A percentile compares a stretch with the other conserved stretches of the same genome.
phyloP scores from a whole-genome alignment of 805 yeast species.

The Nakazawaea anatomiae region DNA sequence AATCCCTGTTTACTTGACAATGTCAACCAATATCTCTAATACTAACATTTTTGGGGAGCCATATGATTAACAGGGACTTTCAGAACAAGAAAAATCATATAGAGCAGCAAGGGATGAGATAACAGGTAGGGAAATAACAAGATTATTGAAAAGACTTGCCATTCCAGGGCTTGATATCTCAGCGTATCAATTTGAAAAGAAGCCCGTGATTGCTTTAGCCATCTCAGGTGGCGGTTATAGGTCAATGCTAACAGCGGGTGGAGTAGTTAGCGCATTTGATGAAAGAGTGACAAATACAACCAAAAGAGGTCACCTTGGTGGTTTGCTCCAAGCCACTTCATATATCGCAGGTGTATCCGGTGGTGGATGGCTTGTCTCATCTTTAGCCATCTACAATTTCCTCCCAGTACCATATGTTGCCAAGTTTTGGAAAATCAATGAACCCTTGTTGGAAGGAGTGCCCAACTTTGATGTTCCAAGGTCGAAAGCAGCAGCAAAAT shows the following conservation, averaged over 20 bases:
- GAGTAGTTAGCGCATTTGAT: conserved; percentile 48
- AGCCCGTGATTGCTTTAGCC: conserved; percentile 31
- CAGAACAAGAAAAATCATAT: conserved; percentile 19
- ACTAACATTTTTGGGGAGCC: no score
- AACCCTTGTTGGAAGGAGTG: conserved; percentile 49
- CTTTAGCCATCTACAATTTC: conserved; percentile 34
- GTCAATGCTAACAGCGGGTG: conserved; percentile 56
- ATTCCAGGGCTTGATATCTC: conserved; percentile 21
- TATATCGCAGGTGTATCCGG: conserved; percentile 67
- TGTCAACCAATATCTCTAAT: no score
- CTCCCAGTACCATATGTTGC: conserved; percentile 22
- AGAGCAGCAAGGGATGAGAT: conserved; percentile 15
- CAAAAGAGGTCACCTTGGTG: conserved; percentile 34
- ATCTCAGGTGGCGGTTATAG: conserved; percentile 52
- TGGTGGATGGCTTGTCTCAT: conserved; percentile 65
- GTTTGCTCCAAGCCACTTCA: conserved; percentile 45
- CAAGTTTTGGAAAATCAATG: conserved; percentile 35
- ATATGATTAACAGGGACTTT: background rate
- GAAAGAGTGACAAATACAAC: conserved; percentile 30
- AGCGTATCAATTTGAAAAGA: background rate
- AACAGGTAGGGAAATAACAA: conserved; percentile 18
- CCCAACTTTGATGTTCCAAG: conserved; percentile 41
- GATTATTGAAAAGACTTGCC: conserved; percentile 16
- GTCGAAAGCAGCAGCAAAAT: no score
- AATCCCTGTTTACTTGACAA: no score